phyloP scores from a whole-genome alignment of 352 stramenopile genomes.

The Pythium oligandrum region DNA sequence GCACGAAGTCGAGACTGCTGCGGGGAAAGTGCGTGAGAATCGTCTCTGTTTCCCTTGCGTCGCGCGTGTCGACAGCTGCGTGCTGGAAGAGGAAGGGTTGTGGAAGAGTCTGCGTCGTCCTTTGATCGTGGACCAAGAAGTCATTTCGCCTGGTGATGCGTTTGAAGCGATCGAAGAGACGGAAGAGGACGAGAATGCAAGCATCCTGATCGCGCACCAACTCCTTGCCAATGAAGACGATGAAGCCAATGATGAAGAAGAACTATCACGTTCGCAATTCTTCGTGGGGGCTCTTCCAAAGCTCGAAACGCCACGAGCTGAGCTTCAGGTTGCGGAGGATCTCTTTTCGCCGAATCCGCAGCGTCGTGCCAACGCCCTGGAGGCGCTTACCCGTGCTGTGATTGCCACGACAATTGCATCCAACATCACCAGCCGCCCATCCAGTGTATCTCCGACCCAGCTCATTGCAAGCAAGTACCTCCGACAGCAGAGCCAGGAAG shows the following conservation, averaged over 20 bases:
- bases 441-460: too few species aligned
- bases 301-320: constrained; percentile 14
- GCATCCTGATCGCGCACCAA: constrained; percentile 4
- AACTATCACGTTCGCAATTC: neutral
- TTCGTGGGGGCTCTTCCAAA: neutral
- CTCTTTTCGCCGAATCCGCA: constrained; percentile 53
- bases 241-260: constrained; percentile 1
- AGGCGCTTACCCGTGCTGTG: constrained; percentile 44
- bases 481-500: too few species aligned
- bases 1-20: constrained; percentile 57
- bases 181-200: constrained; percentile 2
- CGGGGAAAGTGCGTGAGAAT: constrained; percentile 39
- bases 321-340: constrained; percentile 50
- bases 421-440: too few species aligned
- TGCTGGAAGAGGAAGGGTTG: constrained; percentile 30
- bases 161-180: constrained; percentile 7
- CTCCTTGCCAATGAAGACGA: constrained; percentile 7
- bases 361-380: constrained; percentile 43
- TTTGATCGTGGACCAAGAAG: constrained; percentile 18
- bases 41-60: constrained; percentile 62
- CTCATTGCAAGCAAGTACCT: too few species aligned
- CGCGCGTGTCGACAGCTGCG: constrained; percentile 41
- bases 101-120: constrained; percentile 15
- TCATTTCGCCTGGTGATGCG: constrained; percentile 11
- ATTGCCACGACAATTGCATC: neutral